Evolutionary conservation across 352 stramenopile species (phyloP).

Genomic region (Phytopythium montanum): DNA sequence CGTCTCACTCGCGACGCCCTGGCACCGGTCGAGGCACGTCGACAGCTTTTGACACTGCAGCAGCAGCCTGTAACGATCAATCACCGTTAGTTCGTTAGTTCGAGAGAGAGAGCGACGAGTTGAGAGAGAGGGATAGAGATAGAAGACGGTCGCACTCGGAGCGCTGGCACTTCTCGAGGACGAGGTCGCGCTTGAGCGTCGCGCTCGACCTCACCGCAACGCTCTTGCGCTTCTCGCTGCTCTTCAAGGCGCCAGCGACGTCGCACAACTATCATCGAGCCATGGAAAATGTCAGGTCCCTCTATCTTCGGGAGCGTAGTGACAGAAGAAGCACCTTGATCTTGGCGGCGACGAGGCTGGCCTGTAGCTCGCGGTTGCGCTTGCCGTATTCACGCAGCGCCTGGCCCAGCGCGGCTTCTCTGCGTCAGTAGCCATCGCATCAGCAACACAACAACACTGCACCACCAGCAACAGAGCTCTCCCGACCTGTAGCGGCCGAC

Average conservation of each 20-base stretch:
- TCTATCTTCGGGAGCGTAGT: no score
- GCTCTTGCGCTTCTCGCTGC: slow-evolving; percentile 36
- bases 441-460: neutral
- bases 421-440: slow-evolving; percentile 8
- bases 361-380: slow-evolving; percentile 44
- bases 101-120: neutral
- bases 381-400: slow-evolving; percentile 53
- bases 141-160: slow-evolving; percentile 33
- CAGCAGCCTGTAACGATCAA: slow-evolving; percentile 30
- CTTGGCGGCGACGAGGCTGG: slow-evolving; percentile 29
- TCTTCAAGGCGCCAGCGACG: slow-evolving; percentile 30
- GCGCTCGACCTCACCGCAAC: slow-evolving; percentile 25
- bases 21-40: slow-evolving; percentile 40
- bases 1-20: slow-evolving; percentile 26
- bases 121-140: neutral
- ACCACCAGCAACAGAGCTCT: neutral
- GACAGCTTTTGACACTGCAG: slow-evolving; percentile 47
- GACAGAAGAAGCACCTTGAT: slow-evolving; percentile 1
- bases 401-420: slow-evolving; percentile 35
- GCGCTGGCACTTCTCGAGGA: slow-evolving; percentile 54
- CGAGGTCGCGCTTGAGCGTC: slow-evolving; percentile 44
- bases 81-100: no score
- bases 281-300: no score
- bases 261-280: slow-evolving; percentile 17
- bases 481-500: slow-evolving; percentile 27